phyloP scores from a whole-genome alignment of 495 filamentous ascomycete species.

The Penicillium pancosmium region DNA sequence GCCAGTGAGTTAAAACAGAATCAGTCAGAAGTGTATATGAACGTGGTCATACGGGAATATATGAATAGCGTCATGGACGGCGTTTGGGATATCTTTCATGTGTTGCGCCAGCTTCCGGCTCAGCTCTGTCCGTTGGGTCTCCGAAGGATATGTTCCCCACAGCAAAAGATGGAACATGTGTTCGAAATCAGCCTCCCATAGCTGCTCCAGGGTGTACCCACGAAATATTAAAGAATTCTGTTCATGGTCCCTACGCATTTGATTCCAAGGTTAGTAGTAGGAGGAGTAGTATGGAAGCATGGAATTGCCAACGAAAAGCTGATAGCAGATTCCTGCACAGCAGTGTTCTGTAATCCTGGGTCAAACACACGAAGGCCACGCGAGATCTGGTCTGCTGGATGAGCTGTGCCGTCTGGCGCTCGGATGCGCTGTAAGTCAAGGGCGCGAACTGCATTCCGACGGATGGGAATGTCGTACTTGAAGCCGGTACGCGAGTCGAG shows the following conservation, averaged over 20 bases:
- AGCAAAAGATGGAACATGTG: constrained; percentile 42
- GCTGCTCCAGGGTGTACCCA: constrained; percentile 34
- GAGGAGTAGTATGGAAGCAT: neutral
- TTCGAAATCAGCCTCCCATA: constrained; percentile 42
- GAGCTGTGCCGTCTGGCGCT: constrained; percentile 15
- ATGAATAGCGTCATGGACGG: constrained; percentile 28
- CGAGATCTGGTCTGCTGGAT: constrained; percentile 30
- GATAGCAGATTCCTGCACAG: constrained; percentile 50
- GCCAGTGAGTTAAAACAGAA: too few species aligned
- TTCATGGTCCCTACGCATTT: constrained; percentile 31
- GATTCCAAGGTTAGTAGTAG: constrained; percentile 1
- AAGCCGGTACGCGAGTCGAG: constrained; percentile 53
- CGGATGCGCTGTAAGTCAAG: constrained; percentile 52
- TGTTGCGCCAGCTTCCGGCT: constrained; percentile 25
- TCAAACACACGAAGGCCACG: constrained; percentile 53
- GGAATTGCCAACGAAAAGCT: constrained; percentile 51
- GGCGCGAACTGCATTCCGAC: constrained; percentile 51
- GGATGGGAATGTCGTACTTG: constrained; percentile 54
- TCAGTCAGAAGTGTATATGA: too few species aligned
- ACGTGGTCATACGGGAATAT: constrained; percentile 29
- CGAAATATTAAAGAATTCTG: constrained; percentile 34
- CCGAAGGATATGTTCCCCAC: constrained; percentile 34
- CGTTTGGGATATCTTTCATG: constrained; percentile 32
- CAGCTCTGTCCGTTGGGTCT: constrained; percentile 22
- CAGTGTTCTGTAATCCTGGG: constrained; percentile 58